Conservation (phyloP, 495 filamentous ascomycete genomes). For the Antarctomyces pellizariae region DNA sequence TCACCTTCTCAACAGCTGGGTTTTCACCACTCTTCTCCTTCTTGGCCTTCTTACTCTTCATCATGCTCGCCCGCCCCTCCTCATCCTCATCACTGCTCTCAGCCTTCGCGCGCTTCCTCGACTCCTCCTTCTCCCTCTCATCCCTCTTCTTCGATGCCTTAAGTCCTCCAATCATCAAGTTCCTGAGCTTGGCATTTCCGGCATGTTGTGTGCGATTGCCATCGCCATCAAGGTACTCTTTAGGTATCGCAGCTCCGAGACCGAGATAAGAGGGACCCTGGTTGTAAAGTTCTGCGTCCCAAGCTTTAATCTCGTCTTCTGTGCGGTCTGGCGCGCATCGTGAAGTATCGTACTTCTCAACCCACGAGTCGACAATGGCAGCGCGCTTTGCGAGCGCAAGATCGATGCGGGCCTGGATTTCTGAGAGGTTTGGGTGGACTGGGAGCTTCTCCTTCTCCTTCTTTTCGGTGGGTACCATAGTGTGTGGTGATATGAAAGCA, state of each 20-base stretch:
- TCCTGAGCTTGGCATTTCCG: slow-evolving; percentile 19
- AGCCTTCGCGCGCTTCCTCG: slow-evolving; percentile 9
- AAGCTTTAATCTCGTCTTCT: slow-evolving; percentile 19
- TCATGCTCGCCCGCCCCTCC: slow-evolving; percentile 27
- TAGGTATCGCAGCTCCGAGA: slow-evolving; percentile 20
- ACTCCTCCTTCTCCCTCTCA: slow-evolving; percentile 11
- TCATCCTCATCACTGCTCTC: slow-evolving; percentile 25
- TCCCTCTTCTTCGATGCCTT: slow-evolving; percentile 12
- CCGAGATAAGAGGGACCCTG: slow-evolving; percentile 19
- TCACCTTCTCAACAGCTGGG: neutral
- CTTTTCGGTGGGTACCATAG: too few species aligned
- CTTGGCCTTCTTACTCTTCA: slow-evolving; percentile 22
- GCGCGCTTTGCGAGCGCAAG: slow-evolving; percentile 21
- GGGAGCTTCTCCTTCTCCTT: too few species aligned
- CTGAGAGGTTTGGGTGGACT: too few species aligned
- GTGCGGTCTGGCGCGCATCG: slow-evolving; percentile 20
- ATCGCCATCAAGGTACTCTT: slow-evolving; percentile 16
- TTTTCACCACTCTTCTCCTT: neutral
- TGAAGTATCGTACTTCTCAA: slow-evolving; percentile 6
- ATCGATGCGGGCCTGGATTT: slow-evolving; percentile 20
- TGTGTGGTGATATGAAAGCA: too few species aligned
- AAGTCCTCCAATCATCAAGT: slow-evolving; percentile 18
- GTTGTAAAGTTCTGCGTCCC: slow-evolving; percentile 20
- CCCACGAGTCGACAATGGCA: slow-evolving; percentile 23
- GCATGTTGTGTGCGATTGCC: slow-evolving; percentile 15